Evolutionary conservation across 208 protist species (phyloP).

Genomic region (Sergeia podlipaevii): DNA sequence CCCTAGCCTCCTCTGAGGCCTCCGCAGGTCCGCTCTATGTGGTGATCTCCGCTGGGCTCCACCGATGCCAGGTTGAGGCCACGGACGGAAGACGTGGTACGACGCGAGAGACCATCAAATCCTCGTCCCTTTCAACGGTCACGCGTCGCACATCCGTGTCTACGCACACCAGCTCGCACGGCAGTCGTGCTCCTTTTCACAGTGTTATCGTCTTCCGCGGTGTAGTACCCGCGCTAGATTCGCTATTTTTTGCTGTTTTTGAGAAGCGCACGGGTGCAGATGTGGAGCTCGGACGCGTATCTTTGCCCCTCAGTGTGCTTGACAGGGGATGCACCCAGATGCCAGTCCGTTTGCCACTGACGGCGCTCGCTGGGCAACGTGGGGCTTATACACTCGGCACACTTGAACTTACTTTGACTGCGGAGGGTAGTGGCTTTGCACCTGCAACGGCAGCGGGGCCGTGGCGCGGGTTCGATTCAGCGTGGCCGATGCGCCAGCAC

Average conservation of each 20-base stretch:
- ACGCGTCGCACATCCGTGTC: neutral
- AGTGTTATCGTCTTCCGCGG: neutral
- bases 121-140: neutral
- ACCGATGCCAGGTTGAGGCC: too few species aligned
- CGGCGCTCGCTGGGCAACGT: neutral
- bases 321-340: neutral
- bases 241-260: slow-evolving; percentile 1
- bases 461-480: slow-evolving; percentile 1
- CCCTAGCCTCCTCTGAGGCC: too few species aligned
- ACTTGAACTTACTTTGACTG: slow-evolving; percentile 8
- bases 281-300: slow-evolving; percentile 5
- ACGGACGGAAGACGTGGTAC: too few species aligned
- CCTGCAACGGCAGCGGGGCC: neutral
- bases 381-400: neutral
- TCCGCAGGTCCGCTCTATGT: too few species aligned
- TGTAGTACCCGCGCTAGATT: neutral
- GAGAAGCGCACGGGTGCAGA: neutral
- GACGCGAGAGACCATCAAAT: neutral
- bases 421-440: neutral
- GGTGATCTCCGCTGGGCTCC: too few species aligned
- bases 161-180: neutral
- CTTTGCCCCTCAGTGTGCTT: slow-evolving; percentile 4
- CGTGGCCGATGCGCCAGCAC: neutral
- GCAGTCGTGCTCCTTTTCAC: neutral
- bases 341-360: slow-evolving; percentile 1